phyloP scores from a whole-genome alignment of 1,284 basidiomycete species.

The Jaminaea rosea region DNA sequence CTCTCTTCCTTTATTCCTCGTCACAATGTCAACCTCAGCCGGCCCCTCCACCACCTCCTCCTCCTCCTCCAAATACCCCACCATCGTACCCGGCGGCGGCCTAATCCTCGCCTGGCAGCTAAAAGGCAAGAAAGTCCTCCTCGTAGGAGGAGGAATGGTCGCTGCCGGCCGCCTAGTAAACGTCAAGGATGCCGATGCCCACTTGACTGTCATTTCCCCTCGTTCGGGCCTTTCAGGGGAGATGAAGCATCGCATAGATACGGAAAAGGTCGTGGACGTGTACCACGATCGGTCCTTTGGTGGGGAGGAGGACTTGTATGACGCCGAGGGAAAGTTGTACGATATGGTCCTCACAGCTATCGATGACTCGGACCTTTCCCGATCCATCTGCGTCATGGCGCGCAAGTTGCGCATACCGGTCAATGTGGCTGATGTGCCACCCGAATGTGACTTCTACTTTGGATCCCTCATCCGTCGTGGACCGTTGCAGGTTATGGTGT shows the following conservation, averaged over 20 bases:
- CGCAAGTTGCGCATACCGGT: conserved; percentile 67
- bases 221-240: conserved; percentile 35
- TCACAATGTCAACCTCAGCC: too few species aligned
- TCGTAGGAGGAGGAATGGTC: conserved; percentile 81
- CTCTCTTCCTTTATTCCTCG: too few species aligned
- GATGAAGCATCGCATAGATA: conserved; percentile 33
- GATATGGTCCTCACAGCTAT: conserved; percentile 93
- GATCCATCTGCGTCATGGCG: conserved; percentile 63
- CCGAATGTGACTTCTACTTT: conserved; percentile 90
- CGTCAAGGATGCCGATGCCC: conserved; percentile 41
- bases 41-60: too few species aligned
- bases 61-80: too few species aligned
- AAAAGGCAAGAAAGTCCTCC: conserved; percentile 66
- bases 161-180: conserved; percentile 54
- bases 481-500: conserved; percentile 88
- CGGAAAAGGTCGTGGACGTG: conserved; percentile 22
- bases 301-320: conserved; percentile 26
- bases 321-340: conserved; percentile 47
- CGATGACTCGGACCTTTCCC: conserved; percentile 68
- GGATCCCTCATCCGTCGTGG: conserved; percentile 84
- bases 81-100: conserved; percentile 55
- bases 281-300: conserved; percentile 46
- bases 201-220: conserved; percentile 41
- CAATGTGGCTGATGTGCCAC: conserved; percentile 91
- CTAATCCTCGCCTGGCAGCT: conserved; percentile 80